Base-by-base conservation (phyloP, 768 basidiomycete species). In the Mycena maculata region DNA sequence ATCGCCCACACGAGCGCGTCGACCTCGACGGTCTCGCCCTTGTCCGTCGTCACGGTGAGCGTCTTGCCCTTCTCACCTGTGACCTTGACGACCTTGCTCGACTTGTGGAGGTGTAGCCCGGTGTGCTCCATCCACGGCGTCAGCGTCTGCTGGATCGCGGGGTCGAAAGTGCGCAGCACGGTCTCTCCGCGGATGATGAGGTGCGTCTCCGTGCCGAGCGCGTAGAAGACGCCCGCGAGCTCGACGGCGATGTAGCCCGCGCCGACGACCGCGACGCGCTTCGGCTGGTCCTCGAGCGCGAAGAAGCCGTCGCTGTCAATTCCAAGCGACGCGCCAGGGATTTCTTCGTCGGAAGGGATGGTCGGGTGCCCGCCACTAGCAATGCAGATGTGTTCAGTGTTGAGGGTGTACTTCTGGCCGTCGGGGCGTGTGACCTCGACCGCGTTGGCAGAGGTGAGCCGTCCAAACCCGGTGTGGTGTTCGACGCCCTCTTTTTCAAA, bases 201-300 rank as follows among this genome's bases (percentile, higher is more conserved):
- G 76, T 98, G 96, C 10, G 95, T 96, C 79, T 99, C 95, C 38
- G 91, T 87, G 23, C 96, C 95, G 61, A 98, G 88, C 9, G 93
- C 85, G 79, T 98, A 89, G 80, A 99, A 88, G 60, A 99, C 88
- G 22, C 98, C 98, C 6, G 97, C 95, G 49, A 99, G 89, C 80
- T 99, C 98, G 67, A 98, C 94, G 20, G 96, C 96, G 72, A 99
- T 99, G 78, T 99, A 99, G 1, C 98, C 98, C 16, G 98, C 98
- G 49, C 98, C 98, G 45, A 98, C 90, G 60, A 99, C 91, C 4
- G 91, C 96, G 31, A 98, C 96, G 63, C 95, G 88, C 79, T 92
- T 94, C 11, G 98, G 98, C 77, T 97, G 95, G 56, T 92, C 86
- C 70, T 89, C 88, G 48, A 99, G 88, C 48, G 89, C 94, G 73